A percentile compares a stretch with the other conserved stretches of the same genome.
Conservation (phyloP, 2,329 filamentous ascomycete genomes). For the Cladophialophora psammophila region DNA sequence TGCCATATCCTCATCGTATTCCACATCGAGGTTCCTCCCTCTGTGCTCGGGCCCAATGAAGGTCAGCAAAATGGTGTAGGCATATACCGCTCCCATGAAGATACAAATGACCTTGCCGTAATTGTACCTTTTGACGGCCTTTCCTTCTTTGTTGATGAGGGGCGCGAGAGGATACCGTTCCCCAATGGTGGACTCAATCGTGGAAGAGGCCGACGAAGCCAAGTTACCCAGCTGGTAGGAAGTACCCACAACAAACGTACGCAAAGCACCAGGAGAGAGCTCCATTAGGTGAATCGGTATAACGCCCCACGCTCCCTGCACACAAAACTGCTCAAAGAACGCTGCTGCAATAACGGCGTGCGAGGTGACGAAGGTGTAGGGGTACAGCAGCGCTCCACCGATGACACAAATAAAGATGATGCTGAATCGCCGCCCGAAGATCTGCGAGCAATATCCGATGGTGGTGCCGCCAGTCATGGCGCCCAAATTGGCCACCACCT, state of each 20-base stretch:
- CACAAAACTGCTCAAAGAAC: constrained; percentile 84
- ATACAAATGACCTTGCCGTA: constrained; percentile 89
- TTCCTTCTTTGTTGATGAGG: constrained; percentile 51
- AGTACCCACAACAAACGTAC: constrained; percentile 69
- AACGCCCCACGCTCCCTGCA: constrained; percentile 78
- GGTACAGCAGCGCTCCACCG: constrained; percentile 81
- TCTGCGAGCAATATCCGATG: constrained; percentile 72
- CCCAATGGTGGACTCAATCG: constrained; percentile 78
- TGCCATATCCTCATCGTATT: constrained; percentile 56
- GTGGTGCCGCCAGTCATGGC: constrained; percentile 72
- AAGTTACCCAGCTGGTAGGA: constrained; percentile 71
- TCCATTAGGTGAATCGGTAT: constrained; percentile 76
- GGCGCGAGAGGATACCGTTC: constrained; percentile 75
- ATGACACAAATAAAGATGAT: constrained; percentile 70
- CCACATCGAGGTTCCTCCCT: constrained; percentile 56
- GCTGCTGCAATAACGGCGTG: constrained; percentile 76
- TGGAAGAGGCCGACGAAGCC: constrained; percentile 68
- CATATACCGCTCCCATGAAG: constrained; percentile 86
- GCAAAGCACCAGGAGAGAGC: constrained; percentile 65
- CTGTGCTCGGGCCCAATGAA: constrained; percentile 58
- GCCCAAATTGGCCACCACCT: constrained; percentile 75
- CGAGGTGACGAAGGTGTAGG: constrained; percentile 74
- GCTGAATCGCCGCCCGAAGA: constrained; percentile 72
- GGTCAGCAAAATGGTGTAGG: constrained; percentile 62
- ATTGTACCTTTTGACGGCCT: constrained; percentile 62